Conservation (phyloP, 495 filamentous ascomycete genomes). For the Penicillium crystallinum region DNA sequence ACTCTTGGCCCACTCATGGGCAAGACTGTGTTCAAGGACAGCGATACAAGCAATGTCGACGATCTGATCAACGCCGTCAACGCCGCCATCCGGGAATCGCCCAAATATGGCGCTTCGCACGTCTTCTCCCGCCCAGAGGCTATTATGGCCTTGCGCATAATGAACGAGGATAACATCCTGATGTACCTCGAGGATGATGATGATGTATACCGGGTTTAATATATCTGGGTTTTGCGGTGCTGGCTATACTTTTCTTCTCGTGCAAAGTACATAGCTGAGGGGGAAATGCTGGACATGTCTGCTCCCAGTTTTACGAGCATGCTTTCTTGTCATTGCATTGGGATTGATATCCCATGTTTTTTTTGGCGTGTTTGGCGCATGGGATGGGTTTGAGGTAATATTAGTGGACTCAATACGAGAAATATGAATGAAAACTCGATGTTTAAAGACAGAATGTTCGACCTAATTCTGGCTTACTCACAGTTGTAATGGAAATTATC, state of each 20-base stretch:
- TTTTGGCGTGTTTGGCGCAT: conserved; percentile 19
- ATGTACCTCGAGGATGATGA: conserved; percentile 63
- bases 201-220: conserved; percentile 47
- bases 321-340: conserved; percentile 23
- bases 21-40: conserved; percentile 64
- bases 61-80: conserved; percentile 79
- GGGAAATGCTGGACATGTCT: not conserved
- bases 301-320: conserved; percentile 14
- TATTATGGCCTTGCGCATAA: conserved; percentile 63
- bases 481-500: not conserved
- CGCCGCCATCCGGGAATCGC: conserved; percentile 46
- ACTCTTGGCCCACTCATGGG: conserved; percentile 77
- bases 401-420: conserved; percentile 11
- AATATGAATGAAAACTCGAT: conserved; percentile 16
- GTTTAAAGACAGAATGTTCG: not conserved
- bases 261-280: not conserved
- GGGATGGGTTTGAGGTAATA: conserved; percentile 16
- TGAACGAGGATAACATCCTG: conserved; percentile 82
- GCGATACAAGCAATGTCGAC: conserved; percentile 72
- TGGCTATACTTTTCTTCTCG: not conserved
- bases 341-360: conserved; percentile 24
- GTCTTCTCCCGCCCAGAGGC: conserved; percentile 70
- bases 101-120: conserved; percentile 33
- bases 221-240: not conserved
- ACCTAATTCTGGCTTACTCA: not conserved